phyloP scores from a whole-genome alignment of 495 filamentous ascomycete genomes.

The Durotheca rogersii region DNA sequence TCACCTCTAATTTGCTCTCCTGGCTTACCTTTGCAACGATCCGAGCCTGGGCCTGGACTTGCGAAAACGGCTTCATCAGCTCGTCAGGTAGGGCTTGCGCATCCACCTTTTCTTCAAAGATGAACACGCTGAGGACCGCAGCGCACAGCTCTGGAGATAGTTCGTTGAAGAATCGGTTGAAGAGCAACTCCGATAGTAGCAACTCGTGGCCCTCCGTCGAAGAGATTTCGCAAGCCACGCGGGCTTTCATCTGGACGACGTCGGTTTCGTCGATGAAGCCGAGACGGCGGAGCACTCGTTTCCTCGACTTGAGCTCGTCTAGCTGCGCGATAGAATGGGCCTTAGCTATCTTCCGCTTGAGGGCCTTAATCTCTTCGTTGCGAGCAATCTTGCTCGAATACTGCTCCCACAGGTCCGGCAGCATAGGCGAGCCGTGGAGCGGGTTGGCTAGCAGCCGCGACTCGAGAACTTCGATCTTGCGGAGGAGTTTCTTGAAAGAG shows the following conservation, averaged over 20 bases:
- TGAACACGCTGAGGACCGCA: slow-evolving; percentile 83
- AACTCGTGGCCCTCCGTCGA: slow-evolving; percentile 85
- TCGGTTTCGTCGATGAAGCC: slow-evolving; percentile 93
- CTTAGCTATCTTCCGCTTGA: slow-evolving; percentile 81
- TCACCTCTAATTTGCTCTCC: slow-evolving; percentile 86
- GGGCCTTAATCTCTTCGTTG: slow-evolving; percentile 72
- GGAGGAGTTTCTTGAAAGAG: slow-evolving; percentile 84
- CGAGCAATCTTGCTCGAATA: slow-evolving; percentile 80
- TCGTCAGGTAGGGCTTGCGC: slow-evolving; percentile 75
- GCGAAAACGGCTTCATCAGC: slow-evolving; percentile 77
- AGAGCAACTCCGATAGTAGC: slow-evolving; percentile 86
- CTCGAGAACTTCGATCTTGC: slow-evolving; percentile 96
- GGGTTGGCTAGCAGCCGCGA: slow-evolving; percentile 86
- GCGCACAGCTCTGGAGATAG: slow-evolving; percentile 83
- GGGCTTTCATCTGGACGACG: slow-evolving; percentile 91
- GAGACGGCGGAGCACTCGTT: slow-evolving; percentile 93
- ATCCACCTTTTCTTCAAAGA: slow-evolving; percentile 92
- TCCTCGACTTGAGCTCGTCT: slow-evolving; percentile 92
- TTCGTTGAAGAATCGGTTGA: slow-evolving; percentile 98
- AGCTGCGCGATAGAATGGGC: slow-evolving; percentile 85
- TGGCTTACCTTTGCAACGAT: slow-evolving; percentile 87
- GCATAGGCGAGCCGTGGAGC: slow-evolving; percentile 80
- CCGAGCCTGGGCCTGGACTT: slow-evolving; percentile 81
- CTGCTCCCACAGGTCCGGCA: slow-evolving; percentile 78
- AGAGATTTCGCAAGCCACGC: slow-evolving; percentile 92